Conservation (phyloP, 331 rosid genomes). For the Arachis monticola region DNA sequence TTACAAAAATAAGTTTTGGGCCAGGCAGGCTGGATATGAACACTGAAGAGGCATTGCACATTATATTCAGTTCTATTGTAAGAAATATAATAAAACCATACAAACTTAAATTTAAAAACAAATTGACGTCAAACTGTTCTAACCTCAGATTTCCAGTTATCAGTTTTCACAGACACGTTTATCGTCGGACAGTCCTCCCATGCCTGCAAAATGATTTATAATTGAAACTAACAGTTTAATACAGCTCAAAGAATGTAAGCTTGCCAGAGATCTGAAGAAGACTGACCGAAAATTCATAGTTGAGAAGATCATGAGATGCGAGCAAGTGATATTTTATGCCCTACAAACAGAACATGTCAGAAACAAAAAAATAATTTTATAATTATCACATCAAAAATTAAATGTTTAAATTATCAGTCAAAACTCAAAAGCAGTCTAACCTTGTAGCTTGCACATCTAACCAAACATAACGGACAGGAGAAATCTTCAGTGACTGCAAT, state of each 20-base stretch:
- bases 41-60: not conserved
- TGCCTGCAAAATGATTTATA: conserved; percentile 57
- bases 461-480: conserved; percentile 74
- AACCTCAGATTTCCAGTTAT: conserved; percentile 60
- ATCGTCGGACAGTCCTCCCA: conserved; percentile 69
- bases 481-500: conserved; percentile 77
- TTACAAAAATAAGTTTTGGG: too few relatives aligned
- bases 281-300: conserved; percentile 82
- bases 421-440: conserved; percentile 45
- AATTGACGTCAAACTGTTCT: conserved; percentile 33
- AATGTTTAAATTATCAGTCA: conserved; percentile 2
- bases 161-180: conserved; percentile 58
- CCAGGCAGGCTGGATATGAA: not conserved
- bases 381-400: conserved; percentile 22
- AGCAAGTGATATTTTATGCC: conserved; percentile 71
- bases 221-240: conserved; percentile 31
- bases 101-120: conserved; percentile 18
- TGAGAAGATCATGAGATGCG: conserved; percentile 69
- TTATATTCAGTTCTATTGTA: conserved; percentile 17
- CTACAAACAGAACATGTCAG: conserved; percentile 47
- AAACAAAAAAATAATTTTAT: conserved; percentile 32
- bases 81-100: not conserved
- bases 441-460: conserved; percentile 71
- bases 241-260: conserved; percentile 26
- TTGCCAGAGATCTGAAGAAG: conserved; percentile 39